Evolutionary conservation across 2,329 filamentous ascomycete genomes (phyloP), one percentile per base, ranked within the genome.

Genomic region (Ceratocystis huliohia): DNA sequence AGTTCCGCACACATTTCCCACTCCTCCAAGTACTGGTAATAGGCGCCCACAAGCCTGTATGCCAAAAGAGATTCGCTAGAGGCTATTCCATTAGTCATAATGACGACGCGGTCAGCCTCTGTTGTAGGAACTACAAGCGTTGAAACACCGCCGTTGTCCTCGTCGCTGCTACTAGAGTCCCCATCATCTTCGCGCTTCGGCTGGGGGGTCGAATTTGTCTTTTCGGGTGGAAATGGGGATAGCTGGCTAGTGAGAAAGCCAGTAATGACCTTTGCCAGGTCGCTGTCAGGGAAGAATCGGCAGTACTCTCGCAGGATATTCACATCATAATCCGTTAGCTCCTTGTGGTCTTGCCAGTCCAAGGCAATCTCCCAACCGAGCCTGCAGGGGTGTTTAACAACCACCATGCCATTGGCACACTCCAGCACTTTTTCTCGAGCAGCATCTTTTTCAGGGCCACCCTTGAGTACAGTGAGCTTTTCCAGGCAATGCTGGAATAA

Each of bases 291-390:
- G 71, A 99, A 99, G 70, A 94, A 86, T 2, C 81, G 78, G 69
- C 90, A 88, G 73, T 93, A 99, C 70, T 91, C 86, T 65, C 87
- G 82, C 28, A 99, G 77, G n/a, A 93, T 79, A 56, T 83, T 84
- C 56, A 84, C 82, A 72, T 97, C 92, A 79, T 91, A 88, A 30
- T 90, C 84, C n/a, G 81, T 78, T 61, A 94, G 82, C 61, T 84
- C 83, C 71, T 89, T 85, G 53, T 85, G 78, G 74, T 96, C 92
- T 70, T 88, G 84, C 89, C 93, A 97, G 73, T 97, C 90, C 67
- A 99, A 80, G 37, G 88, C 83, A 68, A 96, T 87, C 71, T 91
- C 88, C 95, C 95, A 99, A 0, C 94, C 94, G 17, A 95, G 80
- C 69, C 87, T 84, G 76, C 88, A 96, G 0, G 91, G 89, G 71